Percentiles rank a stretch among this genome's conserved stretches.
phyloP scores from a whole-genome alignment of 1,284 basidiomycete genomes.

The Heterobasidion irregulare region DNA sequence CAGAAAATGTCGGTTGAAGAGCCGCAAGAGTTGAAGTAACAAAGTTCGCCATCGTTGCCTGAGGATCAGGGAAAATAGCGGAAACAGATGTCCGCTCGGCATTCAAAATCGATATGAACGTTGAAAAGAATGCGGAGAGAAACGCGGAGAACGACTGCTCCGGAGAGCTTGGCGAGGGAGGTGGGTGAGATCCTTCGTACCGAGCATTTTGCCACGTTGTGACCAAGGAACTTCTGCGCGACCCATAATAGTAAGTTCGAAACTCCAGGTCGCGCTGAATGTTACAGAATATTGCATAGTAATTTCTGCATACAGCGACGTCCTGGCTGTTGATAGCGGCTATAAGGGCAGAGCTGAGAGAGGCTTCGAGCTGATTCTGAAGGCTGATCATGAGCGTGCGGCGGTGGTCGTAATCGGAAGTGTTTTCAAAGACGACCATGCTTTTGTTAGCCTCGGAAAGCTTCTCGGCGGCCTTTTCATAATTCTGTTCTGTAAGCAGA shows the following conservation, averaged over 20 bases:
- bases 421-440: constrained; percentile 87
- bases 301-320: constrained; percentile 61
- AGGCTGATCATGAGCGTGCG: constrained; percentile 80
- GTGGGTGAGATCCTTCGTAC: constrained; percentile 30
- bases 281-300: constrained; percentile 80
- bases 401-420: constrained; percentile 80
- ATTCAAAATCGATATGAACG: constrained; percentile 59
- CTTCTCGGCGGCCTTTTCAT: constrained; percentile 81
- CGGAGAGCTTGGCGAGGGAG: constrained; percentile 14
- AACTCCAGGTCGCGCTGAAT: constrained; percentile 90
- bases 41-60: constrained; percentile 67
- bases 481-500: constrained; percentile 70
- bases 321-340: constrained; percentile 76
- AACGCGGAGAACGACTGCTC: constrained; percentile 48
- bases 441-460: constrained; percentile 80
- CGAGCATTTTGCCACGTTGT: constrained; percentile 58
- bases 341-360: constrained; percentile 78
- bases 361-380: constrained; percentile 90
- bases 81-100: constrained; percentile 70
- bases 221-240: constrained; percentile 57
- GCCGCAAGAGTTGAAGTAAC: constrained; percentile 73
- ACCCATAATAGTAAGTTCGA: constrained; percentile 87
- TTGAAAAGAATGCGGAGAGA: constrained; percentile 64
- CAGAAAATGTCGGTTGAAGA: constrained; percentile 73
- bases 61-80: constrained; percentile 76